Evolutionary conservation across 306 rosid species (phyloP).

Genomic region (Citrullus amarus): DNA sequence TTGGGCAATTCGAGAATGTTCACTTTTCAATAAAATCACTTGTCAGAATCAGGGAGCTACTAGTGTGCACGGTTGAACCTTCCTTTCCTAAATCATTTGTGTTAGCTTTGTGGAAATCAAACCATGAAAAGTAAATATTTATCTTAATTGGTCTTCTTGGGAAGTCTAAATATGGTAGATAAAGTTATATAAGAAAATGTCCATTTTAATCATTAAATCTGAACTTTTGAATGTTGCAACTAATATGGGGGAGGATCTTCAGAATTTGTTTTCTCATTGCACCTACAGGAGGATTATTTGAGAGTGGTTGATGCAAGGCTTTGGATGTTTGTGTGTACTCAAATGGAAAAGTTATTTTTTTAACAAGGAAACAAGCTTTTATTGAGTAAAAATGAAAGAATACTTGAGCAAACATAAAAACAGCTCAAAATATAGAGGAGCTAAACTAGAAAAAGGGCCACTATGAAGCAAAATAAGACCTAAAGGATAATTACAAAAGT

Average conservation of each 20-base stretch:
- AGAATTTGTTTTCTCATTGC: neutral
- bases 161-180: neutral
- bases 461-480: neutral
- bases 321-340: neutral
- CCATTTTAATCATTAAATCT: neutral
- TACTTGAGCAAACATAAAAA: too few species aligned
- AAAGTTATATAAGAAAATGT: neutral
- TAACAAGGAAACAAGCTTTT: too few species aligned
- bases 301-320: neutral
- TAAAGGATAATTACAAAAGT: neutral
- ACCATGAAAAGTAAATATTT: neutral
- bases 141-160: neutral
- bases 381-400: too few species aligned
- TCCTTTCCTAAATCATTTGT: neutral
- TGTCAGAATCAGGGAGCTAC: neutral
- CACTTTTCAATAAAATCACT: neutral
- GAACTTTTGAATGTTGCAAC: neutral
- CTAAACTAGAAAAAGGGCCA: too few species aligned
- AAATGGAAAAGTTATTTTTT: neutral
- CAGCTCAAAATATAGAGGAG: too few species aligned
- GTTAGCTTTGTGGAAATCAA: neutral
- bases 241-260: neutral
- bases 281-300: neutral
- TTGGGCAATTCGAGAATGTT: neutral
- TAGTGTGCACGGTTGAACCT: neutral